Conservation (phyloP, 805 yeast species). For the Alloascoidea africana region DNA sequence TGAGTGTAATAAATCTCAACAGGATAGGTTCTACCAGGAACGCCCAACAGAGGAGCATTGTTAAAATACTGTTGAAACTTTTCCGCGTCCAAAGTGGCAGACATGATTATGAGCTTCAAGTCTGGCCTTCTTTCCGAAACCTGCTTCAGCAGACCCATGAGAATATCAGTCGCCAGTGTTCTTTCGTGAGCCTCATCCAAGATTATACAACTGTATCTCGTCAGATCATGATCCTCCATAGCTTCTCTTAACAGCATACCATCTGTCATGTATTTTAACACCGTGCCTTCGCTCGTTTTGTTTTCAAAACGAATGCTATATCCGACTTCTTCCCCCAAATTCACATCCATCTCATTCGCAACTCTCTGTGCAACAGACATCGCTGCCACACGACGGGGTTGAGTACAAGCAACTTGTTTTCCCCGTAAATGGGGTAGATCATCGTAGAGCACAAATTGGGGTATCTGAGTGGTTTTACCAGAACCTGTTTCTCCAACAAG, state of each 20-base stretch:
- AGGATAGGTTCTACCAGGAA: constrained; percentile 96
- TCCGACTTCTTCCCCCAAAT: constrained; percentile 89
- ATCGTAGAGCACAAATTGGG: constrained; percentile 86
- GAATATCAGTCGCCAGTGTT: constrained; percentile 88
- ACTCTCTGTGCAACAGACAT: constrained; percentile 97
- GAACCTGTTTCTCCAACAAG: constrained; percentile 99
- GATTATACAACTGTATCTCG: constrained; percentile 75
- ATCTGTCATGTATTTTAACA: constrained; percentile 93
- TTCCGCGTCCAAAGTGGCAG: constrained; percentile 95
- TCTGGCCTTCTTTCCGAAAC: constrained; percentile 71
- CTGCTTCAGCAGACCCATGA: constrained; percentile 88
- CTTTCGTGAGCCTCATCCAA: constrained; percentile 98
- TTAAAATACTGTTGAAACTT: constrained; percentile 88
- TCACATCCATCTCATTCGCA: constrained; percentile 93
- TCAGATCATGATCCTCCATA: constrained; percentile 83
- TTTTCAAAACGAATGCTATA: constrained; percentile 91
- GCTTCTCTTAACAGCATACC: constrained; percentile 97
- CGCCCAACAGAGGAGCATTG: constrained; percentile 88
- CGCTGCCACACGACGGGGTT: constrained; percentile 97
- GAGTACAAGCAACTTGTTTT: constrained; percentile 85
- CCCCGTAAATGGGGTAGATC: constrained; percentile 82
- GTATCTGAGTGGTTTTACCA: constrained; percentile 97
- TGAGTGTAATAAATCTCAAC: constrained; percentile 96
- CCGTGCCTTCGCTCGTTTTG: constrained; percentile 64
- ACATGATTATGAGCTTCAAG: constrained; percentile 86